Evolutionary conservation across 1,139 yeast species (phyloP).

Genomic region (Yamadazyma diospyri): DNA sequence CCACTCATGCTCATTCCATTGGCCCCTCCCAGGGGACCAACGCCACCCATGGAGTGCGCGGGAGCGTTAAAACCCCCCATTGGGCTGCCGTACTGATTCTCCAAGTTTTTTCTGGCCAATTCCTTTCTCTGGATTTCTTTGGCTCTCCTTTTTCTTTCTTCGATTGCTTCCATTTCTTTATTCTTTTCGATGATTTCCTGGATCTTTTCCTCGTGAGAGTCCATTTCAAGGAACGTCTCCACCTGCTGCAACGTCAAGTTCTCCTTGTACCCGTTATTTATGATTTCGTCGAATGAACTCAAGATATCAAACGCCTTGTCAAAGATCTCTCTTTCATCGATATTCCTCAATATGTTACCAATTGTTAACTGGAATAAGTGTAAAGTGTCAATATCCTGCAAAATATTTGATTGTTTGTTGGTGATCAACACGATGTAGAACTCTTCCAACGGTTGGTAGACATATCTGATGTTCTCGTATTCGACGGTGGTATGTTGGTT

Average conservation of each 20-base stretch:
- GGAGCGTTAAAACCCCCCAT: neutral
- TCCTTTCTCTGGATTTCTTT: constrained; percentile 91
- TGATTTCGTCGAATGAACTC: constrained; percentile 91
- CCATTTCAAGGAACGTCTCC: constrained; percentile 91
- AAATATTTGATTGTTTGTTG: constrained; percentile 84
- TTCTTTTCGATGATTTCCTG: constrained; percentile 97
- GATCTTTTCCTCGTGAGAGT: constrained; percentile 96
- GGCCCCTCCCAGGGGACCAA: neutral
- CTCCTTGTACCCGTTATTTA: constrained; percentile 87
- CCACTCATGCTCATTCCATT: constrained; percentile 3
- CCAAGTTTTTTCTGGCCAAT: constrained; percentile 58
- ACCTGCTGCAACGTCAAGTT: constrained; percentile 81
- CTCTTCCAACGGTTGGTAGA: constrained; percentile 94
- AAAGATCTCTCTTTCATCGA: constrained; percentile 82
- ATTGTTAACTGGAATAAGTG: constrained; percentile 82
- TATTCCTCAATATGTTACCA: constrained; percentile 64
- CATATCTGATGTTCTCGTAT: constrained; percentile 88
- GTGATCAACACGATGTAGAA: constrained; percentile 89
- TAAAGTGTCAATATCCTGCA: constrained; percentile 92
- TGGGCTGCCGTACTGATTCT: constrained; percentile 17
- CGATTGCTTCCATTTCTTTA: constrained; percentile 95
- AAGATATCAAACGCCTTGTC: constrained; percentile 85
- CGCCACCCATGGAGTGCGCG: neutral
- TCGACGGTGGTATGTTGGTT: constrained; percentile 94
- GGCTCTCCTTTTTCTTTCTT: constrained; percentile 94